A percentile compares a stretch with the other conserved stretches of the same genome.
Conservation (phyloP, 23 red algal species). For the Gracilaria domingensis region DNA sequence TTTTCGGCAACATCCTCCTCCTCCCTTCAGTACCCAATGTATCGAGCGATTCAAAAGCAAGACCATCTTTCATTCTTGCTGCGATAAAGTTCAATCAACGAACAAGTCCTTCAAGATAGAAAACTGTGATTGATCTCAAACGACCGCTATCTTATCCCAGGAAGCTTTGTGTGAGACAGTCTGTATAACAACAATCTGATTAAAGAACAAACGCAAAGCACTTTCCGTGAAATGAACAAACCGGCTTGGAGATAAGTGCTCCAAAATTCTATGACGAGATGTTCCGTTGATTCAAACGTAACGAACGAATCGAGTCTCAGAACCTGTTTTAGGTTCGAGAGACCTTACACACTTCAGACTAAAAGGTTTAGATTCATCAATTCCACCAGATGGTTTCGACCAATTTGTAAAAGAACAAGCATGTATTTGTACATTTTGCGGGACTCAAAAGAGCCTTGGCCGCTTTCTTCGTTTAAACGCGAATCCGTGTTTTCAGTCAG, state of each 20-base stretch:
- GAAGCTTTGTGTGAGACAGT: slow-evolving; percentile 12
- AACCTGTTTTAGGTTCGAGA: too few relatives aligned
- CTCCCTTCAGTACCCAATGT: neutral
- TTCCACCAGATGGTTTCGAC: too few relatives aligned
- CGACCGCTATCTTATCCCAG: slow-evolving; percentile 38
- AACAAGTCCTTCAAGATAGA: slow-evolving; percentile 4
- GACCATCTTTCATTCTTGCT: slow-evolving; percentile 45
- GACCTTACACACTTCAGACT: too few relatives aligned
- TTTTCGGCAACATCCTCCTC: slow-evolving; percentile 59
- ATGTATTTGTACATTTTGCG: too few relatives aligned
- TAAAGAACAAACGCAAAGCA: neutral
- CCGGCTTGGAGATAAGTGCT: too few relatives aligned
- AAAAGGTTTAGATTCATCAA: too few relatives aligned
- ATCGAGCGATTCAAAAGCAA: slow-evolving; percentile 4
- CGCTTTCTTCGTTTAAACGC: too few relatives aligned
- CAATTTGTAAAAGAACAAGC: too few relatives aligned
- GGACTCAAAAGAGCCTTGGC: too few relatives aligned
- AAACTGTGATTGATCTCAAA: slow-evolving; percentile 40
- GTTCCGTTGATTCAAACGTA: too few relatives aligned
- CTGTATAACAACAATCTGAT: slow-evolving; percentile 34
- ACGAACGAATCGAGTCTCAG: too few relatives aligned
- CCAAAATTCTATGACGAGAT: neutral
- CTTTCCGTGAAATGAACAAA: neutral
- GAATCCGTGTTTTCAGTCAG: too few relatives aligned
- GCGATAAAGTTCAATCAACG: slow-evolving; percentile 31